phyloP scores from a whole-genome alignment of 306 rosid species.

The Rubus idaeus region DNA sequence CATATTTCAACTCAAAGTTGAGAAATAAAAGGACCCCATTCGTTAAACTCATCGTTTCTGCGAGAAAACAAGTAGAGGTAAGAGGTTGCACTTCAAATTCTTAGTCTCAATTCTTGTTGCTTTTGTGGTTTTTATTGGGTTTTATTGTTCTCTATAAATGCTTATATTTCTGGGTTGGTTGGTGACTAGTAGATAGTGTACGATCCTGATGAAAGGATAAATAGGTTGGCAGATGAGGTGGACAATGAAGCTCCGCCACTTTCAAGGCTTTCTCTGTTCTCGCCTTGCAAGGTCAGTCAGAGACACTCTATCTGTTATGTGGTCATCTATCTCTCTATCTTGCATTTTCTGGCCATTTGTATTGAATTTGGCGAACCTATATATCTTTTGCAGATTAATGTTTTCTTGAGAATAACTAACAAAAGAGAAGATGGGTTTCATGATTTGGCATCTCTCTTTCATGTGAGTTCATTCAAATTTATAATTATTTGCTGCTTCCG shows the following conservation, averaged over 20 bases:
- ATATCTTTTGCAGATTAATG: constrained; percentile 40
- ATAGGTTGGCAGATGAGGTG: constrained; percentile 73
- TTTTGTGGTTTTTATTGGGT: no score
- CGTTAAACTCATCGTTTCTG: constrained; percentile 44
- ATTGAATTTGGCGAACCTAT: constrained; percentile 2
- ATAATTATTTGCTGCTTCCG: no score
- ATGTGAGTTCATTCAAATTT: constrained; percentile 49
- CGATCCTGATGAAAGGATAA: constrained; percentile 78
- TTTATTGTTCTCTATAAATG: no score
- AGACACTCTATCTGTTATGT: constrained; percentile 9
- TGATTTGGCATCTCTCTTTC: constrained; percentile 96
- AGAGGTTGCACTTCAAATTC: no score
- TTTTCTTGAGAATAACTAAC: constrained; percentile 86
- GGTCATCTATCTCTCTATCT: no score
- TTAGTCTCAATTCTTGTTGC: no score
- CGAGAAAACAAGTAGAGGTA: constrained; percentile 51
- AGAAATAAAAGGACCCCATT: constrained; percentile 4
- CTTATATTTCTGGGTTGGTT: no score
- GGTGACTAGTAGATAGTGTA: constrained; percentile 43
- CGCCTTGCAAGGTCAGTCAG: constrained; percentile 87
- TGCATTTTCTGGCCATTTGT: constrained; percentile 4
- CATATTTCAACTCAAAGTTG: constrained; percentile 37
- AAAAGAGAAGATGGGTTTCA: constrained; percentile 96
- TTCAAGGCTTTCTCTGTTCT: constrained; percentile 86
- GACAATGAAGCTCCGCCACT: constrained; percentile 63